Evolutionary conservation across 352 stramenopile species (phyloP).

Genomic region (Pythium biforme): DNA sequence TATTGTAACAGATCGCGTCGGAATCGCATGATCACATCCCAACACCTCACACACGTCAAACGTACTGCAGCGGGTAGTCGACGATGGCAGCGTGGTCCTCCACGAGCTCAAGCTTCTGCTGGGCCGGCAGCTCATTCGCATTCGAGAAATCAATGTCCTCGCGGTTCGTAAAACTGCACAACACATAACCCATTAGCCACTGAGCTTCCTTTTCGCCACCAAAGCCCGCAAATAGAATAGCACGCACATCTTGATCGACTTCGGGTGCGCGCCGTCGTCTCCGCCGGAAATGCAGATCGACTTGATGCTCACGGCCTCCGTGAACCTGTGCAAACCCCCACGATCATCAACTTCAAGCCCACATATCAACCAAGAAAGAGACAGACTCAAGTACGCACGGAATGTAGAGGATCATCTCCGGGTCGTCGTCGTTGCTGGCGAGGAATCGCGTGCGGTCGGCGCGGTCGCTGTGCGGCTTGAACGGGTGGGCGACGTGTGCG

Average conservation of each 20-base stretch:
- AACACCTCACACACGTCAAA: not conserved
- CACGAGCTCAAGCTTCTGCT: conserved; percentile 75
- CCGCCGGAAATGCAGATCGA: conserved; percentile 85
- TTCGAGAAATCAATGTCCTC: conserved; percentile 89
- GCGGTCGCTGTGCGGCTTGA: conserved; percentile 82
- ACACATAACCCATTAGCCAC: not conserved
- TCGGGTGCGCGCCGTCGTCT: conserved; percentile 77
- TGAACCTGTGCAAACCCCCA: conserved; percentile 41
- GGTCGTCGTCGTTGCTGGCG: conserved; percentile 78
- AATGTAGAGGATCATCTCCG: conserved; percentile 83
- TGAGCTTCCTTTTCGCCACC: not conserved
- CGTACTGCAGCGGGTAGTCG: conserved; percentile 80
- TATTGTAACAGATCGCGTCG: too few species aligned
- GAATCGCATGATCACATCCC: too few species aligned
- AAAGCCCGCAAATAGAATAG: not conserved
- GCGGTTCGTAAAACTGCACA: conserved; percentile 63
- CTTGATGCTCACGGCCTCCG: conserved; percentile 85
- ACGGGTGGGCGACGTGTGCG: conserved; percentile 57
- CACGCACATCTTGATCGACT: conserved; percentile 72
- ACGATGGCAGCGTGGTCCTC: conserved; percentile 64
- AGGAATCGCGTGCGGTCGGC: conserved; percentile 64
- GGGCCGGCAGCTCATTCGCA: conserved; percentile 64
- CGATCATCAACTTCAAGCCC: not conserved
- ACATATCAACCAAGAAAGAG: not conserved
- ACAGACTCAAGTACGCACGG: conserved; percentile 35